Percentiles rank a stretch among this genome's conserved stretches.
Evolutionary conservation across 2,329 filamentous ascomycete species (phyloP).

Genomic region (Ilyonectria mors-panacis): DNA sequence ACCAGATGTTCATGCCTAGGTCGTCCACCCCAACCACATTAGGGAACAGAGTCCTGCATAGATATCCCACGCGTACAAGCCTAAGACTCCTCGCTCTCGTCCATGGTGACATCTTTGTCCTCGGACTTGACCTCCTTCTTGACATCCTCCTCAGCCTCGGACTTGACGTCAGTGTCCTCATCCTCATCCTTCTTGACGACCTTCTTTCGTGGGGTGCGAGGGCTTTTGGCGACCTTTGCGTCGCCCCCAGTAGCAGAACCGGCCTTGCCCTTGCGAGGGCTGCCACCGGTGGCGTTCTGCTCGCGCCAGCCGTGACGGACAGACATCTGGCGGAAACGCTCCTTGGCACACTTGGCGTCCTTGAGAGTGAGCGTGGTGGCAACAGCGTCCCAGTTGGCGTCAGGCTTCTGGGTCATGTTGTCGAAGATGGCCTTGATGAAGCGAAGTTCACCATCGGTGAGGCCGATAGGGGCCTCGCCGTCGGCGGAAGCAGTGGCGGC

Average conservation of each 20-base stretch:
- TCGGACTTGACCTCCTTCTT: constrained; percentile 26
- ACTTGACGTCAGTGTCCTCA: constrained; percentile 33
- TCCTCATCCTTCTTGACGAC: constrained; percentile 46
- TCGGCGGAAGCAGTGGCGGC: constrained; percentile 34
- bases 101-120: constrained; percentile 7
- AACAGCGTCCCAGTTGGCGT: constrained; percentile 59
- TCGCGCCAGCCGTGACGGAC: constrained; percentile 58
- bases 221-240: constrained; percentile 53
- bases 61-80: not conserved
- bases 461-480: constrained; percentile 38
- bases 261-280: constrained; percentile 50
- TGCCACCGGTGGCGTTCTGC: constrained; percentile 29
- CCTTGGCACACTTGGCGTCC: constrained; percentile 59
- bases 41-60: not conserved
- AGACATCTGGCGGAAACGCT: constrained; percentile 59
- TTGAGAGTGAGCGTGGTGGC: constrained; percentile 56
- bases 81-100: constrained; percentile 7
- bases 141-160: constrained; percentile 29
- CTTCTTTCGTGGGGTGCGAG: constrained; percentile 51
- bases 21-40: not conserved
- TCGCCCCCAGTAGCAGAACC: constrained; percentile 36
- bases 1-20: not conserved
- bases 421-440: constrained; percentile 60
- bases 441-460: constrained; percentile 55
- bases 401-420: constrained; percentile 58